phyloP scores from a whole-genome alignment of 257 asterid genomes.

The Capsicum baccatum region DNA sequence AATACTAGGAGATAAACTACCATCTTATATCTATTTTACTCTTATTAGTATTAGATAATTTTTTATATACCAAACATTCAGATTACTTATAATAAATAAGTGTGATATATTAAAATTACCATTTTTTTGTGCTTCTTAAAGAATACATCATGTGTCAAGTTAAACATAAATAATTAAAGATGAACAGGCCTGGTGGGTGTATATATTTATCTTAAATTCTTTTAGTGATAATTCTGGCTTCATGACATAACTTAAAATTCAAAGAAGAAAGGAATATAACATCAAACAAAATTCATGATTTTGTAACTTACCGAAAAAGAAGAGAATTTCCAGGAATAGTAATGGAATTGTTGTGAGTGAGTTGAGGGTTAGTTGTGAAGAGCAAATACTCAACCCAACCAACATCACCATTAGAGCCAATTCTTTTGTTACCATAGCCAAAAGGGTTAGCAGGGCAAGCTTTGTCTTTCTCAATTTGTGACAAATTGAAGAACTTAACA shows the following conservation, averaged over 20 bases:
- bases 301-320: constrained; percentile 19
- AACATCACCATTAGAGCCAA: constrained; percentile 43
- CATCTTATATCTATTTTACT: too few species aligned
- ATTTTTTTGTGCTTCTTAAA: too few species aligned
- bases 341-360: constrained; percentile 21
- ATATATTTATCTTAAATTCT: too few species aligned
- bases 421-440: constrained; percentile 45
- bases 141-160: too few species aligned
- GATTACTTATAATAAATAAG: too few species aligned
- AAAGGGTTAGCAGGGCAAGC: constrained; percentile 38
- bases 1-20: too few species aligned
- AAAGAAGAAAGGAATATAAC: neutral
- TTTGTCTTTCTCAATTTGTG: constrained; percentile 43
- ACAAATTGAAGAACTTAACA: constrained; percentile 37
- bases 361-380: constrained; percentile 33
- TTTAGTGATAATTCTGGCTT: neutral
- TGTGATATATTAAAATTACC: too few species aligned
- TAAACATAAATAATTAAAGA: too few species aligned
- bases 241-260: too few species aligned
- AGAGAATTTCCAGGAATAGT: constrained; percentile 34
- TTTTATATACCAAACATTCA: too few species aligned
- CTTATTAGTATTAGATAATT: too few species aligned
- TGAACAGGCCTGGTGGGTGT: too few species aligned
- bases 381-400: constrained; percentile 50
- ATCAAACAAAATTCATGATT: neutral